Evolutionary conservation across 352 stramenopile species (phyloP).

Genomic region (Phytopythium cucurbitacearum): DNA sequence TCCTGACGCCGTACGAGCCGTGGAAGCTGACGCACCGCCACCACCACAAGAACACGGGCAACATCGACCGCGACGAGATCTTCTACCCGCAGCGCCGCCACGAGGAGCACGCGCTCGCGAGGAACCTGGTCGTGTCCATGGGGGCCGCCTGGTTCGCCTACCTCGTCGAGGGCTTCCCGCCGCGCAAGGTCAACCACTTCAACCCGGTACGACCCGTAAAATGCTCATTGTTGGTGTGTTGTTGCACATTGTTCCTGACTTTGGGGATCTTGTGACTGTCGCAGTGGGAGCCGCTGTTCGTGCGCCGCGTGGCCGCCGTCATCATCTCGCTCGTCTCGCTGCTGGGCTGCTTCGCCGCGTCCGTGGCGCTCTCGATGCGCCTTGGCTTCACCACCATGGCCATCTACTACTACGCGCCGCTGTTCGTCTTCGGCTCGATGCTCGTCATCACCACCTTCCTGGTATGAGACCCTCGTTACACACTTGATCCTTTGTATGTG

Average conservation of each 20-base stretch:
- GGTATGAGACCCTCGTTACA: background rate
- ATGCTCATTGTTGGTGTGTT: background rate
- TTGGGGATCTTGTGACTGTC: slow-evolving; percentile 4
- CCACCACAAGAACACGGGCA: slow-evolving; percentile 87
- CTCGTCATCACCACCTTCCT: slow-evolving; percentile 83
- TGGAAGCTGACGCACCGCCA: slow-evolving; percentile 82
- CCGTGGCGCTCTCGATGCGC: slow-evolving; percentile 39
- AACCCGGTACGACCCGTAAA: slow-evolving; percentile 44
- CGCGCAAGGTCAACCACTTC: slow-evolving; percentile 75
- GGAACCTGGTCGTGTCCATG: slow-evolving; percentile 42
- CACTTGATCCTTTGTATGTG: slow-evolving; percentile 6
- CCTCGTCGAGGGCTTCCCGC: slow-evolving; percentile 66
- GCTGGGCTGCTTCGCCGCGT: slow-evolving; percentile 28
- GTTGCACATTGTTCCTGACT: background rate
- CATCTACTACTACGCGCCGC: slow-evolving; percentile 74
- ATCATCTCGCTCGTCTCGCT: slow-evolving; percentile 55
- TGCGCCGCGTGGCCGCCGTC: slow-evolving; percentile 54
- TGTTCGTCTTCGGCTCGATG: slow-evolving; percentile 76
- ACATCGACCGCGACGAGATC: slow-evolving; percentile 82
- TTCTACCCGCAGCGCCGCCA: slow-evolving; percentile 74
- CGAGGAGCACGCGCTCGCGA: slow-evolving; percentile 44
- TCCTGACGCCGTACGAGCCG: slow-evolving; percentile 74
- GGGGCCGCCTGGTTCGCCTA: slow-evolving; percentile 72
- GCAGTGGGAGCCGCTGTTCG: slow-evolving; percentile 65
- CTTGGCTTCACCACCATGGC: slow-evolving; percentile 51